A percentile compares a stretch with the other conserved stretches of the same genome.
These are phyloP conservation scores for Sporothrix luriei DNA, from an alignment of 2,329 filamentous ascomycete genomes.

Conservation along the genomic window DNA sequence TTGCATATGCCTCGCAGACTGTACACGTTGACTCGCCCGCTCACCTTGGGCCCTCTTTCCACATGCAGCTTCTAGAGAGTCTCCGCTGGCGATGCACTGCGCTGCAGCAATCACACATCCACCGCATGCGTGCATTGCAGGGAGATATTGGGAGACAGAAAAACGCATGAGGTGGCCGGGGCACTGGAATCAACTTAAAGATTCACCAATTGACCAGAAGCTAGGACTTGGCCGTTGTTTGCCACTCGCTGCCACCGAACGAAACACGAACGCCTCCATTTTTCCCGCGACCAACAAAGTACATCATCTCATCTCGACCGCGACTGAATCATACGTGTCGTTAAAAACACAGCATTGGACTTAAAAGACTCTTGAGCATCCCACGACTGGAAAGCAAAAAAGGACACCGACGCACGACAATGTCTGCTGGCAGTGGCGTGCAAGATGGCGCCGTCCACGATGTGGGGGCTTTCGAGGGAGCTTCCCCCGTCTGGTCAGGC, in stretches of 20 bases:
- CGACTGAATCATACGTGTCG: too few species aligned
- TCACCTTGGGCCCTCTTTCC: slow-evolving; percentile 13
- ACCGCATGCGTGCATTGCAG: background rate
- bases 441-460: slow-evolving; percentile 4
- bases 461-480: slow-evolving; percentile 21
- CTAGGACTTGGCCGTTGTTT: background rate
- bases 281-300: background rate
- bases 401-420: background rate
- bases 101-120: slow-evolving; percentile 11
- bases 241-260: background rate
- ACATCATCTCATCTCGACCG: background rate
- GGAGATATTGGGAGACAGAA: background rate
- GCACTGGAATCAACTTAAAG: background rate
- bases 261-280: background rate
- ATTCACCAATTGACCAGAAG: background rate
- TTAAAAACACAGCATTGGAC: background rate
- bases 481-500: slow-evolving; percentile 21
- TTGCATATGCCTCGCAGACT: slow-evolving; percentile 4
- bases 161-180: too few species aligned
- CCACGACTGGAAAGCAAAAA: background rate
- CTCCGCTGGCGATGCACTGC: background rate
- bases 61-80: slow-evolving; percentile 17
- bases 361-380: background rate
- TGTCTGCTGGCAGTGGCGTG: slow-evolving; percentile 14
- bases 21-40: background rate